phyloP scores from a whole-genome alignment of 2,329 filamentous ascomycete genomes.

The Diaporthe citriasiana region DNA sequence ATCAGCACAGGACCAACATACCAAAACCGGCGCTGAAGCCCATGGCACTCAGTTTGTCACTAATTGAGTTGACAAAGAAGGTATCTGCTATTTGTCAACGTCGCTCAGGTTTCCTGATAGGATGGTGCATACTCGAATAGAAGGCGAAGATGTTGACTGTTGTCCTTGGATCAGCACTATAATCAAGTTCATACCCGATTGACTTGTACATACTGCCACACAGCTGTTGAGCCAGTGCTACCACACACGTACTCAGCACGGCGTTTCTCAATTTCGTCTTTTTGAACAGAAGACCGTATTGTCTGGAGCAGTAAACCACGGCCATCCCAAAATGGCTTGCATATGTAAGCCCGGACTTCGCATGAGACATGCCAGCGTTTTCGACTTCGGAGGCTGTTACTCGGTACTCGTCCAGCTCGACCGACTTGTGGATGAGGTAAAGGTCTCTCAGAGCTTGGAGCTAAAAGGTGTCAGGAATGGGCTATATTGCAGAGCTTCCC shows the following conservation, averaged over 20 bases:
- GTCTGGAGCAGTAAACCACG: slow-evolving; percentile 31
- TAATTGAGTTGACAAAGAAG: slow-evolving; percentile 40
- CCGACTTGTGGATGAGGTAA: slow-evolving; percentile 55
- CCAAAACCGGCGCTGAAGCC: slow-evolving; percentile 51
- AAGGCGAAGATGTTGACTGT: slow-evolving; percentile 60
- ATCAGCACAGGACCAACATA: slow-evolving; percentile 30
- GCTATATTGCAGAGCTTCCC: not conserved
- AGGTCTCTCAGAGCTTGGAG: slow-evolving; percentile 58
- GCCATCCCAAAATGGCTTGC: slow-evolving; percentile 21
- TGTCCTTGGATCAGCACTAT: not conserved
- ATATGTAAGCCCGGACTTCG: slow-evolving; percentile 39
- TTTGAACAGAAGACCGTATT: slow-evolving; percentile 48
- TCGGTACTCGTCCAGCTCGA: slow-evolving; percentile 45
- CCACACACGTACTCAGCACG: slow-evolving; percentile 51
- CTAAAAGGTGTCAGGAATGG: slow-evolving; percentile 40
- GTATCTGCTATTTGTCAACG: slow-evolving; percentile 47
- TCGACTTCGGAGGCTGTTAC: not conserved
- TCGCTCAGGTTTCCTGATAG: rapidly evolving
- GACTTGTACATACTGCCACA: slow-evolving; percentile 51
- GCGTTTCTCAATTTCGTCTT: slow-evolving; percentile 49
- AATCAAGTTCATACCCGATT: not conserved
- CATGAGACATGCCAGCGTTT: not conserved
- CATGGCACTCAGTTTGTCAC: slow-evolving; percentile 46
- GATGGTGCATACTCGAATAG: slow-evolving; percentile 55
- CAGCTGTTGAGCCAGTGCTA: slow-evolving; percentile 51